Base-by-base conservation (phyloP, 768 basidiomycete genomes). In the Suillus brevipes region DNA sequence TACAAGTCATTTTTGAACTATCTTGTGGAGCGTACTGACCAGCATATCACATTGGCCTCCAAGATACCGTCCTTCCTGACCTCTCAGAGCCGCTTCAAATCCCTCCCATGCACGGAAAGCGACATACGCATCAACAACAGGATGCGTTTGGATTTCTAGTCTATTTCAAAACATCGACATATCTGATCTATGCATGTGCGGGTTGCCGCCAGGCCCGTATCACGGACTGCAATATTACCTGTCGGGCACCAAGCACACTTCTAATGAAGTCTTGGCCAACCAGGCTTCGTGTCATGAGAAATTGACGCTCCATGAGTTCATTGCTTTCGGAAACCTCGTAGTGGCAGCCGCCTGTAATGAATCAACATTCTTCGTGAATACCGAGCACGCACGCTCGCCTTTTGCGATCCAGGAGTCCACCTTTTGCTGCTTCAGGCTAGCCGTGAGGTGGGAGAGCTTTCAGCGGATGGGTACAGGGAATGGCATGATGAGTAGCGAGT, bases 311-410 rank as follows among this genome's bases (percentile, higher is more conserved):
- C 82, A 83, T 43, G 82, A 85, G 61, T 78, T 74, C 42, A 72
- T 78, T 36, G 75, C 78, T 0, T 84, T 81, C 62, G 78, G 76
- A 5, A 71, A 71, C 53, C 69, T 85, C 36, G 84, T 18, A 75
- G 78, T 23, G 81, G 84, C 5, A 61, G 71, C 1, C 71, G 66
- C 7, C 66, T 84, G 1, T 84, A 85, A 56, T 84, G 82, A 83
- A 67, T 78, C 34, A 85, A 85, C 67, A 82, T 85, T 37, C 66
- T 74, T 16, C 75, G 78, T 36, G 81, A 81, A 67, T 62, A 84
- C 40, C 72, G 73, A 12, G 74, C 76, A 12, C 69, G 74, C 13
- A 60, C 64, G 10, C 67, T 84, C 56, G 74, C 73, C 1, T 79
- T 84, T 62, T 68, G 72, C 31, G 57, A 66, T 8, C 72, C 76